Evolutionary conservation across 2,329 filamentous ascomycete genomes (phyloP).

Genomic region (Rhynchosporium graminicola): DNA sequence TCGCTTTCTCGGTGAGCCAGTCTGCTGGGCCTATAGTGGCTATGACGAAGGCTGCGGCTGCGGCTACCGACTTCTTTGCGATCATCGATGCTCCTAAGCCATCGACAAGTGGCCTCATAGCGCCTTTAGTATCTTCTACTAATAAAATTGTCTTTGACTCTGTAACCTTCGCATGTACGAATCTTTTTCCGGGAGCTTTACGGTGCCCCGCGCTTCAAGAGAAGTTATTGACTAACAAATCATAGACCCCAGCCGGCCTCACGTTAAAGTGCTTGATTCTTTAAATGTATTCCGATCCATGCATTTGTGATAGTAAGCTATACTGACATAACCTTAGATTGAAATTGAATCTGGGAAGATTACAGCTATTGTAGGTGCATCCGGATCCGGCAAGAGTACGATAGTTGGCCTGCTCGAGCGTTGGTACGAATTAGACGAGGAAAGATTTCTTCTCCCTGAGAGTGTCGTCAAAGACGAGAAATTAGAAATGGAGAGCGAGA

Average conservation of each 20-base stretch:
- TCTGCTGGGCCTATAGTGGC: conserved; percentile 61
- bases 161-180: conserved; percentile 67
- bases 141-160: conserved; percentile 62
- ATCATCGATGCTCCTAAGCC: conserved; percentile 44
- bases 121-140: conserved; percentile 50
- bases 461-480: conserved; percentile 49
- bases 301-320: no score
- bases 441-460: conserved; percentile 45
- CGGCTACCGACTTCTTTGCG: conserved; percentile 43
- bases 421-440: conserved; percentile 66
- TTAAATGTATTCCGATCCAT: conserved; percentile 8
- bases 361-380: conserved; percentile 73
- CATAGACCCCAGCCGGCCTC: conserved; percentile 56
- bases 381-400: conserved; percentile 73
- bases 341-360: conserved; percentile 61
- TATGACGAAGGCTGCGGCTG: conserved; percentile 43
- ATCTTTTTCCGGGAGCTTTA: not conserved
- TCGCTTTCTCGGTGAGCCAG: conserved; percentile 57
- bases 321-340: conserved; percentile 7
- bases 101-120: conserved; percentile 45
- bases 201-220: no score
- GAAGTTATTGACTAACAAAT: not conserved
- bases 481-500: conserved; percentile 43
- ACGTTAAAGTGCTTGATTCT: conserved; percentile 63
- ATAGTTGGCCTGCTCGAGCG: conserved; percentile 70